Evolutionary conservation across 2,329 filamentous ascomycete genomes (phyloP).

Genomic region (Emergomyces pasteurianus): DNA sequence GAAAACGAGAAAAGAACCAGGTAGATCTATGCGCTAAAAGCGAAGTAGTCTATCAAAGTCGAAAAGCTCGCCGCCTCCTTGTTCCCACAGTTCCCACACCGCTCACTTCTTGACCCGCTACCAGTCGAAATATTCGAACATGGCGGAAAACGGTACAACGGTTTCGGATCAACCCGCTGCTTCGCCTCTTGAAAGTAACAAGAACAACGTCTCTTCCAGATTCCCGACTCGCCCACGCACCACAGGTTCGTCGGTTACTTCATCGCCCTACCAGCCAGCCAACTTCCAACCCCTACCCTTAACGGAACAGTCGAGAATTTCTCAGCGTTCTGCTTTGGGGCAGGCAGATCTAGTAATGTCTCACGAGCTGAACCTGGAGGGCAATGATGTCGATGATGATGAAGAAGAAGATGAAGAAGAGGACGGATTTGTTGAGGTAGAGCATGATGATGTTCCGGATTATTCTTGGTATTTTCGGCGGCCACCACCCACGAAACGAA

Average conservation of each 20-base stretch:
- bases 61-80: not conserved
- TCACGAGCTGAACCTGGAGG: not conserved
- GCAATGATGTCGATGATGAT: not conserved
- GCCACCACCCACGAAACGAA: slow-evolving; percentile 19
- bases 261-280: not conserved
- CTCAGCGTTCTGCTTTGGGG: slow-evolving; percentile 4
- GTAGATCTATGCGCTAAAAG: too few species aligned
- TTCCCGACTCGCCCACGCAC: not conserved
- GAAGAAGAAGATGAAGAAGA: slow-evolving; percentile 11
- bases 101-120: too few species aligned
- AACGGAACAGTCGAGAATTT: slow-evolving; percentile 6
- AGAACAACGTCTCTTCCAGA: not conserved
- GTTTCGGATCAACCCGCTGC: not conserved
- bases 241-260: not conserved
- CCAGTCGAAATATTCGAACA: not conserved
- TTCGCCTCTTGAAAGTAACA: not conserved
- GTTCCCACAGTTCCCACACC: not conserved
- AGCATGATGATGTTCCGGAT: slow-evolving; percentile 30
- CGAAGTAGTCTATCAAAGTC: not conserved
- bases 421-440: slow-evolving; percentile 31
- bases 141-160: not conserved
- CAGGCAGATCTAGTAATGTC: slow-evolving; percentile 5
- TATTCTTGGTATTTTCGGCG: slow-evolving; percentile 32
- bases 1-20: not conserved
- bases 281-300: not conserved